Evolutionary conservation across 2,329 filamentous ascomycete species (phyloP).

Genomic region (Diaporthe helianthi): DNA sequence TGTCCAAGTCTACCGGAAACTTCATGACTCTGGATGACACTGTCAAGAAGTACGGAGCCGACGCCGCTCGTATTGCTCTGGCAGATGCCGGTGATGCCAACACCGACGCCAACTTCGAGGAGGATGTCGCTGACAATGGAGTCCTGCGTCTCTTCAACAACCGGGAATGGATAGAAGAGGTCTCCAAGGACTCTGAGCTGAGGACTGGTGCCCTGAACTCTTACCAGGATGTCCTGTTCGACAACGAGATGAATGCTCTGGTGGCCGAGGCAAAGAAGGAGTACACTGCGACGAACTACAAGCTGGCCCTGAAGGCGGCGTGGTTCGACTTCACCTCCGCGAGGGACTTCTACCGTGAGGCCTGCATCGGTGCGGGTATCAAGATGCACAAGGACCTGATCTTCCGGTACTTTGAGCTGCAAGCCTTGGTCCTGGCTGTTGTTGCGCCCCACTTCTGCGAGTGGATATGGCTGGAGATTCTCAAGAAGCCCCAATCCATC

Average conservation of each 20-base stretch:
- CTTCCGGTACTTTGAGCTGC: conserved; percentile 82
- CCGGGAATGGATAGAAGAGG: conserved; percentile 91
- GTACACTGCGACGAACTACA: conserved; percentile 83
- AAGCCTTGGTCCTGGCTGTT: conserved; percentile 81
- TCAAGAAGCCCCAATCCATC: conserved; percentile 77
- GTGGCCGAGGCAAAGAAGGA: conserved; percentile 80
- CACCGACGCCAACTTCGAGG: conserved; percentile 96
- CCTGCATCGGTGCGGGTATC: conserved; percentile 75
- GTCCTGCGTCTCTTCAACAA: conserved; percentile 82
- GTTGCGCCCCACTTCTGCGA: conserved; percentile 95
- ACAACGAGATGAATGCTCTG: conserved; percentile 88
- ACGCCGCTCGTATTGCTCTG: conserved; percentile 59
- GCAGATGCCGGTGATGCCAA: conserved; percentile 89
- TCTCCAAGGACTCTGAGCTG: conserved; percentile 73
- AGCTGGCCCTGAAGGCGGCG: conserved; percentile 82
- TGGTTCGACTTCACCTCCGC: conserved; percentile 92
- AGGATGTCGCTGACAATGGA: conserved; percentile 89
- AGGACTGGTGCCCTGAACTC: conserved; percentile 76
- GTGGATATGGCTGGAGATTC: conserved; percentile 90
- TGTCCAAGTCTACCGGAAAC: conserved; percentile 97
- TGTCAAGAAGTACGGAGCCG: conserved; percentile 91
- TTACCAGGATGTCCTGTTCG: conserved; percentile 88
- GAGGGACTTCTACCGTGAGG: conserved; percentile 89
- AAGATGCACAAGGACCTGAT: conserved; percentile 87
- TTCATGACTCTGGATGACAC: conserved; percentile 91